These are phyloP conservation scores for Digitaria exilis DNA, from an alignment of 202 grass and related monocot species.

Conservation along the genomic window DNA sequence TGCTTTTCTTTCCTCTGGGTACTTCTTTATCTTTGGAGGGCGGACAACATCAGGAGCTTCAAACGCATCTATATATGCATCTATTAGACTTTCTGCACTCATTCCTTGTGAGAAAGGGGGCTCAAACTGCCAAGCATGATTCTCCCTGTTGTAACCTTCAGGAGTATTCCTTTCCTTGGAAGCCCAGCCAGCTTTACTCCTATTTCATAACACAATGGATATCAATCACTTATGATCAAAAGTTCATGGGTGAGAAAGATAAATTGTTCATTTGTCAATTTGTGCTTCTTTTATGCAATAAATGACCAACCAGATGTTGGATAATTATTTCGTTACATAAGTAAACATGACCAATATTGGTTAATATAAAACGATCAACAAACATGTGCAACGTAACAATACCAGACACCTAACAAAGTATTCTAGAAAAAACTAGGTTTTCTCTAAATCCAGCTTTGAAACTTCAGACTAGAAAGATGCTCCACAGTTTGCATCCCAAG, in stretches of 20 bases:
- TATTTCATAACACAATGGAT: neutral
- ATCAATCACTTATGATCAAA: neutral
- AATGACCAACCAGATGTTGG: too few relatives aligned
- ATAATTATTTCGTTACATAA: too few relatives aligned
- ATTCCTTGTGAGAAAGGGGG: neutral
- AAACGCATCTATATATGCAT: neutral
- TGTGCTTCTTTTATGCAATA: too few relatives aligned
- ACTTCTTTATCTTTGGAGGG: neutral
- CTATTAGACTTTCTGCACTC: neutral
- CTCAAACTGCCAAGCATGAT: slow-evolving; percentile 21
- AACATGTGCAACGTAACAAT: neutral
- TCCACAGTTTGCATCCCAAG: too few relatives aligned
- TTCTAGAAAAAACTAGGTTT: neutral
- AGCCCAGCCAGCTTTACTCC: slow-evolving; percentile 15
- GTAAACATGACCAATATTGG: too few relatives aligned
- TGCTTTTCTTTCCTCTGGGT: neutral
- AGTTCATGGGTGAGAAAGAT: neutral
- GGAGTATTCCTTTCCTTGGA: slow-evolving; percentile 20
- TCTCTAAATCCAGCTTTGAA: too few relatives aligned
- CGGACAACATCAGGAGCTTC: neutral
- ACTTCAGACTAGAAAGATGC: neutral
- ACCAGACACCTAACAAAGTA: too few relatives aligned
- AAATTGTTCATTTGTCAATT: too few relatives aligned
- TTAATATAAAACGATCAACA: neutral
- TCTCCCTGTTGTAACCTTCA: slow-evolving; percentile 22